Evolutionary conservation across 306 rosid genomes (phyloP), one percentile per base, ranked within the genome.

Genomic region (Trifolium pratense): DNA sequence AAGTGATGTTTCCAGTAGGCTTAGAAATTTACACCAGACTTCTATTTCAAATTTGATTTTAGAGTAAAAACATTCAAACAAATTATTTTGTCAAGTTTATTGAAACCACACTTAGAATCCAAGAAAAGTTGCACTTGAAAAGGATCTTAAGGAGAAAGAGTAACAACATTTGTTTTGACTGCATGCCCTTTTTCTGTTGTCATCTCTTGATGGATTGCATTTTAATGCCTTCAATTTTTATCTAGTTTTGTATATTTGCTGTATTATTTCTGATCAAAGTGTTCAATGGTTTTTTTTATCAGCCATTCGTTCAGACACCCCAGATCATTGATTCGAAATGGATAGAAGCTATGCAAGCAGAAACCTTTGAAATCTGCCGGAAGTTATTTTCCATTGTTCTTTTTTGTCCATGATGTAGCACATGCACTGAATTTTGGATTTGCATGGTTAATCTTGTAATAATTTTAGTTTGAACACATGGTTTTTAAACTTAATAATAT

Each of bases 271-370:
- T 83, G 79, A 83, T 53, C 26, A 10, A 75, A 40, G 13, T 36
- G 48, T 55, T 75, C 39, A 6, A 7, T 72, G 40, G 17, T 11
- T 42, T 75, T 31, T 71, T 71, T 64, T 7, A 20, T 73, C 93
- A 90, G 92, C 84, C 53, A 0, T 82, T 61, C 88, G 96, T 11
- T 71, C 91, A 7, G 96, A 88, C 75, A 73, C 80, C 17, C 48
- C 83, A 7, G 86, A 66, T 15, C 61, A n/a, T 4, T 86, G 84
- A 89, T 74, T 61, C 32, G 13, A 26, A 51, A 45, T 55, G 18
- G 62, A 2, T 12, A 71, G 79, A 68, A 71, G 74, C 66, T 25
- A 17, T 55, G 20, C 45, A 25, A n/a, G 51, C 53, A 13, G 12
- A 57, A 70, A 34, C 69, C 61, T 57, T 68, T 51, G 34, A 64